Conservation (phyloP, 805 yeast genomes). For the Metschnikowia koreensis region DNA sequence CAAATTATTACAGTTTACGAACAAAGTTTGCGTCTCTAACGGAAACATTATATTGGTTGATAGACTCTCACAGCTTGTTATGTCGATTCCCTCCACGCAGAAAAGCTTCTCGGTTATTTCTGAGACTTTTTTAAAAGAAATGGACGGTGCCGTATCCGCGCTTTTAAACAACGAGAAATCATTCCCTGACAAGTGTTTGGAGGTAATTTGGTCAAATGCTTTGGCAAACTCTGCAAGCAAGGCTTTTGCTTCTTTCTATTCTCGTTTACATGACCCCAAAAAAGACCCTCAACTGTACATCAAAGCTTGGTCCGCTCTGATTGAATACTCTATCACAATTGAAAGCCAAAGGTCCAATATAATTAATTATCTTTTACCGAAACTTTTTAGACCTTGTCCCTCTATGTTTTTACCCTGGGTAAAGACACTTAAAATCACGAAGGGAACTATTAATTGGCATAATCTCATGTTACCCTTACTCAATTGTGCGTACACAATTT, state of each 20-base stretch:
- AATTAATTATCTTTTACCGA: slow-evolving; percentile 60
- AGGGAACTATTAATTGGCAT: slow-evolving; percentile 4
- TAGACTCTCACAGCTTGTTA: slow-evolving; percentile 46
- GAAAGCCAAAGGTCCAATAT: slow-evolving; percentile 44
- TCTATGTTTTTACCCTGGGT: slow-evolving; percentile 42
- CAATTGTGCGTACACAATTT: slow-evolving; percentile 10
- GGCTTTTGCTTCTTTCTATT: slow-evolving; percentile 39
- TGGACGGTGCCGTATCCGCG: slow-evolving; percentile 34
- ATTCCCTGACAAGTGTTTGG: slow-evolving; percentile 48
- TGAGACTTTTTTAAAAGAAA: slow-evolving; percentile 53
- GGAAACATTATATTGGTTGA: slow-evolving; percentile 16
- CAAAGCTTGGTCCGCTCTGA: slow-evolving; percentile 46
- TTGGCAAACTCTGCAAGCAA: slow-evolving; percentile 69
- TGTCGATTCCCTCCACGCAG: slow-evolving; percentile 46
- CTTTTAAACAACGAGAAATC: slow-evolving; percentile 45
- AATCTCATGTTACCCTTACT: slow-evolving; percentile 12
- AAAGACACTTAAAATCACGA: slow-evolving; percentile 8
- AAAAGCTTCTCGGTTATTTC: slow-evolving; percentile 61
- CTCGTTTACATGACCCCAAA: slow-evolving; percentile 12
- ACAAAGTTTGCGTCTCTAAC: slow-evolving; percentile 6
- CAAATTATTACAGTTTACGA: slow-evolving; percentile 47
- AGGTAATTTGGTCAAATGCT: slow-evolving; percentile 53
- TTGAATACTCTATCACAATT: slow-evolving; percentile 34
- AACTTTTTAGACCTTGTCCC: slow-evolving; percentile 54
- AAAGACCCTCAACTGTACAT: slow-evolving; percentile 46